A percentile compares a stretch with the other conserved stretches of the same genome.
Evolutionary conservation across 192 early-diverging fungal genomes (phyloP).

Genomic region (Mortierella claussenii): DNA sequence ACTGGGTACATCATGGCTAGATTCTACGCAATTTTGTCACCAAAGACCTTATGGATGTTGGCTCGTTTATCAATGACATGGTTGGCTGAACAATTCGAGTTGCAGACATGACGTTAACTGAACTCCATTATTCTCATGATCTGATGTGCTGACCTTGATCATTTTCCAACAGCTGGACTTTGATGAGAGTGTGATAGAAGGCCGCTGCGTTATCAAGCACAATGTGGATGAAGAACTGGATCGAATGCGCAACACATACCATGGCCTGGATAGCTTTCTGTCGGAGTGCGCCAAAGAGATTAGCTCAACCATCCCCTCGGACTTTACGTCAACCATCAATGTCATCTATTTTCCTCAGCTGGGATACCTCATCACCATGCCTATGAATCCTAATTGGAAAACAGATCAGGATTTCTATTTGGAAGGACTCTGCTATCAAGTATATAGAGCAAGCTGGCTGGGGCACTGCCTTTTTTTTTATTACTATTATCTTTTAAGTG

Average conservation of each 20-base stretch:
- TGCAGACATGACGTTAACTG: background rate
- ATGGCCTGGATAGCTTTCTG: slow-evolving; percentile 74
- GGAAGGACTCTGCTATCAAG: slow-evolving; percentile 68
- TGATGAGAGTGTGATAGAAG: slow-evolving; percentile 69
- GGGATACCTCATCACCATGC: slow-evolving; percentile 80
- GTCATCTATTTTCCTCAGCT: slow-evolving; percentile 87
- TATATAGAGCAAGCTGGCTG: too few relatives aligned
- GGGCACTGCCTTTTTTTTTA: too few relatives aligned
- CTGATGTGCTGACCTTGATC: background rate
- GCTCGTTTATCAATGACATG: slow-evolving; percentile 65
- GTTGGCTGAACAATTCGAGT: slow-evolving; percentile 57
- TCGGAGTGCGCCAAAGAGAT: slow-evolving; percentile 68
- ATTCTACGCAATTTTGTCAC: slow-evolving; percentile 48
- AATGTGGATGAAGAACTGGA: slow-evolving; percentile 71
- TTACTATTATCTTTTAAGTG: background rate
- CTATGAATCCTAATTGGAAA: slow-evolving; percentile 60
- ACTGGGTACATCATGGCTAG: slow-evolving; percentile 18
- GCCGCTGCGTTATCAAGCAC: slow-evolving; percentile 66
- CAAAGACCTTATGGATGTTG: slow-evolving; percentile 59
- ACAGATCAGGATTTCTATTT: slow-evolving; percentile 56
- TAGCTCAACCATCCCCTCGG: slow-evolving; percentile 59
- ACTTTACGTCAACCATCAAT: slow-evolving; percentile 64
- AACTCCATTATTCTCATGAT: background rate
- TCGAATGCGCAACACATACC: slow-evolving; percentile 70
- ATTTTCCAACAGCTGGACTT: slow-evolving; percentile 70